phyloP scores from a whole-genome alignment of 139 green algal species.

The Chlamydomonas urium region DNA sequence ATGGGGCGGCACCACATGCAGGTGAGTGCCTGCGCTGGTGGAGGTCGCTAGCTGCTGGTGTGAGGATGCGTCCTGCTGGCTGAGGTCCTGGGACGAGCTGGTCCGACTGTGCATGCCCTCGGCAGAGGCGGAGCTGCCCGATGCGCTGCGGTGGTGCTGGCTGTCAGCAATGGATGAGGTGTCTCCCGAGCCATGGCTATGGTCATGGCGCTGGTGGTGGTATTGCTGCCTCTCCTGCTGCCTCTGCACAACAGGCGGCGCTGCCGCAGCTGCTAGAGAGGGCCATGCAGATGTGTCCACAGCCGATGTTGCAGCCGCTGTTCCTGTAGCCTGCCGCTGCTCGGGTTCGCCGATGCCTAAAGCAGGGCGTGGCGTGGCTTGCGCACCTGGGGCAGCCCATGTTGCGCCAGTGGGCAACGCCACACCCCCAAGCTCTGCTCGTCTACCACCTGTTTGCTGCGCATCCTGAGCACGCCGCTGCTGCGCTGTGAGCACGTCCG shows the following conservation, averaged over 20 bases:
- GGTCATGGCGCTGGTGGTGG: constrained; percentile 19
- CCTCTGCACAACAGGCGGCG: constrained; percentile 1
- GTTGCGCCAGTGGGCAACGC: constrained; percentile 31
- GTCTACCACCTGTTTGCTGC: neutral
- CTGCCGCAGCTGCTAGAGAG: constrained; percentile 21
- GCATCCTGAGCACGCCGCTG: too few species aligned
- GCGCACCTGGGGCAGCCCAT: constrained; percentile 20
- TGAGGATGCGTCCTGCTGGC: constrained; percentile 10
- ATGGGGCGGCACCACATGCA: constrained; percentile 8
- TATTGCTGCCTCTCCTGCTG: constrained; percentile 10
- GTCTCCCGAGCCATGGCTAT: neutral
- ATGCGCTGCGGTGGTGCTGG: neutral
- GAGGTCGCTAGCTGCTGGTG: too few species aligned
- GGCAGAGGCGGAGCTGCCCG: neutral
- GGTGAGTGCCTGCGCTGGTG: too few species aligned
- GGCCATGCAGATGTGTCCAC: constrained; percentile 44
- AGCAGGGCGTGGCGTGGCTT: too few species aligned
- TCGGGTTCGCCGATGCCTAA: neutral
- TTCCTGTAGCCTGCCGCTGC: neutral
- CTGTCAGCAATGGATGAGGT: neutral
- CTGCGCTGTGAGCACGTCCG: too few species aligned
- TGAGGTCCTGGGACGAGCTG: constrained; percentile 12
- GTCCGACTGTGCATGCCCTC: neutral
- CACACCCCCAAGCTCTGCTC: neutral
- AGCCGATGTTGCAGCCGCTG: constrained; percentile 2